Evolutionary conservation across 208 protist species (phyloP).

Genomic region (Histomonas meleagridis): DNA sequence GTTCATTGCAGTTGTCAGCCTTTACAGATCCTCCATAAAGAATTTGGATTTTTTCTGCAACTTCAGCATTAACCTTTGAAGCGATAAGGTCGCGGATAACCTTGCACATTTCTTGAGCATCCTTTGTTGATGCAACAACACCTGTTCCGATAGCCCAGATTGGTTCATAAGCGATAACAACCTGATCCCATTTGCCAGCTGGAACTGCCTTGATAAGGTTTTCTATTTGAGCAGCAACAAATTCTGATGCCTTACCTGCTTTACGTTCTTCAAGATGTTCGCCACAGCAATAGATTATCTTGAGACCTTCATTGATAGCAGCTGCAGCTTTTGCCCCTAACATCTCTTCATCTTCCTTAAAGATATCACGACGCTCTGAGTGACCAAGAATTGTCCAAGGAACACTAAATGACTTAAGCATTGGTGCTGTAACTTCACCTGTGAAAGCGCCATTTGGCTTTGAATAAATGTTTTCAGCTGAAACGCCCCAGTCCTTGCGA

Average conservation of each 20-base stretch:
- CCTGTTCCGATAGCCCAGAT: slow-evolving; percentile 52
- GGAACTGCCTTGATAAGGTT: slow-evolving; percentile 31
- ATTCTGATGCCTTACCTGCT: slow-evolving; percentile 40
- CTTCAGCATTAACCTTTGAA: slow-evolving; percentile 33
- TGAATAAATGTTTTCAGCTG: slow-evolving; percentile 38
- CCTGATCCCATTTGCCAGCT: slow-evolving; percentile 36
- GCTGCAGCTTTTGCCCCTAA: slow-evolving; percentile 36
- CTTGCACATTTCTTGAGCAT: slow-evolving; percentile 42
- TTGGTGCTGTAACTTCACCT: slow-evolving; percentile 47
- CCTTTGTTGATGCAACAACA: slow-evolving; percentile 37
- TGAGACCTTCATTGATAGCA: slow-evolving; percentile 8
- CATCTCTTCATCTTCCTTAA: slow-evolving; percentile 41
- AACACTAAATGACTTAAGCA: slow-evolving; percentile 39
- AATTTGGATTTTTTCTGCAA: slow-evolving; percentile 45
- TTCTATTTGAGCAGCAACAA: slow-evolving; percentile 39
- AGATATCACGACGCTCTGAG: slow-evolving; percentile 45
- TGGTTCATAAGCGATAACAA: slow-evolving; percentile 51
- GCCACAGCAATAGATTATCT: slow-evolving; percentile 43
- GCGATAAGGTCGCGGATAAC: slow-evolving; percentile 16
- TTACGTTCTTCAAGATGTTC: slow-evolving; percentile 42
- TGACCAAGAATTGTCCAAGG: slow-evolving; percentile 48
- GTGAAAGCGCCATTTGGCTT: slow-evolving; percentile 49
- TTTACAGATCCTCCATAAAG: slow-evolving; percentile 49
- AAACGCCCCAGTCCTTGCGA: not conserved
- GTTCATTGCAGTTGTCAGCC: slow-evolving; percentile 41